Base-by-base conservation (phyloP, 495 filamentous ascomycete genomes). In the Penicillium salamii region DNA sequence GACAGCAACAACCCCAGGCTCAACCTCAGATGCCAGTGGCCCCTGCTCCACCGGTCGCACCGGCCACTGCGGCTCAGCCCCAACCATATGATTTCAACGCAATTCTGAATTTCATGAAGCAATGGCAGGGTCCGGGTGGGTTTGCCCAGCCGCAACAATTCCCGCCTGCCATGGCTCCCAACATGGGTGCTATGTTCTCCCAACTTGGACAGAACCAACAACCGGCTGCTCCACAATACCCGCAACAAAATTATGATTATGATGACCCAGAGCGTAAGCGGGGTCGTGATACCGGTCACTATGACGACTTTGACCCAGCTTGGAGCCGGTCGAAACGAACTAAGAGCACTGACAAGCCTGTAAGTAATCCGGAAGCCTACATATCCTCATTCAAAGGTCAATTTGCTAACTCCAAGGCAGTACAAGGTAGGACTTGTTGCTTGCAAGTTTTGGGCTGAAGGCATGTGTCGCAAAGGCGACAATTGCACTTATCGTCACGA, bases 401-500 rank as follows among this genome's bases (percentile, higher is more conserved):
- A 3, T 21, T 38, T 49, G 23, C 64, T 66, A 29, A 69, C 52
- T 14, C 3, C 6, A 17, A 18, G 44, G 55, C 33, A 71, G 63
- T 71, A 71, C 41, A 72, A 71, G 52, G 66, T 61, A 39, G 68
- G 68, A 41, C 53, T 68, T 24, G 72, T 78, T 41, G 77, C 87
- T 13, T 96, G 91, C 68, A 80, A 77, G 40, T 95, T 90, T 67
- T 96, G 78, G 75, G 72, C 78, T 5, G 78, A 87, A 48, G 90
- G 90, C 13, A 85, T 84, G 63, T 96, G 91, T 68, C 75, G 77
- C 14, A 93, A 95, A 66, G 91, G 91, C 3, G 86, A 87, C 14
- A 84, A 86, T 28, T 96, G 91, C 65, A 93, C 88, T 1, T 96
- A 83, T 68, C 76, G 87, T 36, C 91, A 96, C 18, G 74, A 77